These are phyloP conservation scores for Platismatia glauca DNA, from an alignment of 495 filamentous ascomycete species.

Conservation along the genomic window DNA sequence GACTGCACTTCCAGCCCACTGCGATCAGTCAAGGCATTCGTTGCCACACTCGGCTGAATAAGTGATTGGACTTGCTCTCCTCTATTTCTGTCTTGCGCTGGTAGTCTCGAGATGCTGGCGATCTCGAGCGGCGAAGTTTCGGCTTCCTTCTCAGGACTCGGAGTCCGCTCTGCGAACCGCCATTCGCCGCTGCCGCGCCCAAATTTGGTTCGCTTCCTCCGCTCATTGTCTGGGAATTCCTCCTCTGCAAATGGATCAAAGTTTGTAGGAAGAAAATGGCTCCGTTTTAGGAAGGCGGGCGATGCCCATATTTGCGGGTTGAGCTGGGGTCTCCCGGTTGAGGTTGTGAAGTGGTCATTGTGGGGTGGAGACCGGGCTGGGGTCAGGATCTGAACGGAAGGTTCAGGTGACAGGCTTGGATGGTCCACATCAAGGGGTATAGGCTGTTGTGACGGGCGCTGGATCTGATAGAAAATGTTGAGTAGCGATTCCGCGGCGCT, in stretches of 20 bases:
- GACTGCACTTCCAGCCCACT: neutral
- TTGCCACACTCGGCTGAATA: neutral
- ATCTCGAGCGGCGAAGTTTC: constrained; percentile 33
- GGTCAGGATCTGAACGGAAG: constrained; percentile 8
- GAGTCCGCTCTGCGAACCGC: constrained; percentile 59
- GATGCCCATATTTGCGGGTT: constrained; percentile 50
- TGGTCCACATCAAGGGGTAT: constrained; percentile 42
- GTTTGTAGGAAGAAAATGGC: constrained; percentile 47
- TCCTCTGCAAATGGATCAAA: constrained; percentile 66
- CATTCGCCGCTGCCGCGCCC: constrained; percentile 57
- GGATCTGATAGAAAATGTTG: constrained; percentile 25
- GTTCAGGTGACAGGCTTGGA: constrained; percentile 24
- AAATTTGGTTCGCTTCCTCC: constrained; percentile 66
- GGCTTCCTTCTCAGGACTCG: constrained; percentile 51
- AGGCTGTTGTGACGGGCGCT: constrained; percentile 27
- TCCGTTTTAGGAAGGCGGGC: constrained; percentile 65
- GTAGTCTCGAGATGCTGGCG: neutral
- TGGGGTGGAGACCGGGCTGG: constrained; percentile 11
- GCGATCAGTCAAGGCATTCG: neutral
- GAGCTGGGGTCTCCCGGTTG: constrained; percentile 1
- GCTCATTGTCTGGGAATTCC: constrained; percentile 50
- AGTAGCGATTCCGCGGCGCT: neutral
- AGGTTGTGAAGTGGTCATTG: constrained; percentile 5
- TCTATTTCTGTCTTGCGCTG: neutral
- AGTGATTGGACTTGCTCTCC: neutral